Base-by-base conservation (phyloP, 352 stramenopile species). In the Phytophthora uliginosa region DNA sequence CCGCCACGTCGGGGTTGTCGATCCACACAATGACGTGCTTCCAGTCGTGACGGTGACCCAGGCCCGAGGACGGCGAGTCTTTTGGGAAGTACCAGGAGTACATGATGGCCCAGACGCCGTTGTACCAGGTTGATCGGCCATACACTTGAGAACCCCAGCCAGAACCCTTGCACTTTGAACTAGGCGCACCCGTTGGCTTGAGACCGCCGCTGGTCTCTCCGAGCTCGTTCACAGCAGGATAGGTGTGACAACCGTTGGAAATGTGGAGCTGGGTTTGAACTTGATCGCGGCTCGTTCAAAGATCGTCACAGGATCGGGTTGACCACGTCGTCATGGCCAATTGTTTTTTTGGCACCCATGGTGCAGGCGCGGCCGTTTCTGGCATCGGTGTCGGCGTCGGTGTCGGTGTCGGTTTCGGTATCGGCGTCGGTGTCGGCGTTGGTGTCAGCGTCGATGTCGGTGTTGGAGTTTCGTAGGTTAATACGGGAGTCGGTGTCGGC, bases 181-280 rank as follows among this genome's bases (percentile, higher is more conserved):
- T 54, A 15, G 48, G 48, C n/a, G 48, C 48, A 31, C 48, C 48
- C 48, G 48, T 54, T 31, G 8, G 8, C 10, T 54, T 54, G 48
- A 54, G 48, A 31, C 48, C 48, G 9, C 48, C 48, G 22, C 20
- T 54, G 48, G 22, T 31, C 48, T 54, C 48, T 17, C 48, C 48
- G 10, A 31, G 12, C 18, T 54, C 48, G 20, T 33, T 54, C 12
- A 54, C 48, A 9, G 48, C 48, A 54, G 48, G 48, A 31, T 54
- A 54, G 9, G 48, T 9, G 22, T 54, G 48, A 3, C 48, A 54
- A 15, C 48, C 48, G 48, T 54, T 54, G 48, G 48, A 31, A 17
- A 54, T 54, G 48, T 54, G 48, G 48, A 54, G 9, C 18, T 54
- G 48, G 48, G 48, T 31, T 54, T 54, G 48, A 54, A 54, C 48